phyloP scores from a whole-genome alignment of 805 yeast species.

The Saccharomycopsis sp. region DNA sequence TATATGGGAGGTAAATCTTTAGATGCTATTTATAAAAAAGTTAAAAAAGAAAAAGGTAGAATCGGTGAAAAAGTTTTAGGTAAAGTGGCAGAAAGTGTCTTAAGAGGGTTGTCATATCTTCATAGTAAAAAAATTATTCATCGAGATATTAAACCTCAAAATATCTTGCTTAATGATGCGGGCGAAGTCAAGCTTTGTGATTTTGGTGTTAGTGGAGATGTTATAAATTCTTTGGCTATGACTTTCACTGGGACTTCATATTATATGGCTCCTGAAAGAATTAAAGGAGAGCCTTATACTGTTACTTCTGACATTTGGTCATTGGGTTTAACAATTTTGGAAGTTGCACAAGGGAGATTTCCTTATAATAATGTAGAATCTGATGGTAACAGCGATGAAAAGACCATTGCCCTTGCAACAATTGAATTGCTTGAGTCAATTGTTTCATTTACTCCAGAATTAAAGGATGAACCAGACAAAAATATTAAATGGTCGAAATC shows the following conservation, averaged over 20 bases:
- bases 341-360: slow-evolving; percentile 87
- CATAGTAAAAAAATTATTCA: slow-evolving; percentile 87
- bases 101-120: slow-evolving; percentile 78
- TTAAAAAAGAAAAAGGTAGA: slow-evolving; percentile 68
- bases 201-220: slow-evolving; percentile 97
- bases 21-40: slow-evolving; percentile 82
- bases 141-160: slow-evolving; percentile 94
- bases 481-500: slow-evolving; percentile 77
- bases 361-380: slow-evolving; percentile 50
- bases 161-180: slow-evolving; percentile 62
- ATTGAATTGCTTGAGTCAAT: slow-evolving; percentile 80
- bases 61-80: slow-evolving; percentile 92
- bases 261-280: slow-evolving; percentile 98
- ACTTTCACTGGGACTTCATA: slow-evolving; percentile 97
- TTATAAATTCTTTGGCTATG: slow-evolving; percentile 89
- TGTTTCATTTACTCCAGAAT: slow-evolving; percentile 71
- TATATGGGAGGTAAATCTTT: slow-evolving; percentile 90
- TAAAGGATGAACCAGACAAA: slow-evolving; percentile 68
- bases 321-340: slow-evolving; percentile 81
- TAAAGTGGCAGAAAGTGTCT: slow-evolving; percentile 78
- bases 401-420: slow-evolving; percentile 58
- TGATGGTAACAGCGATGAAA: slow-evolving; percentile 30
- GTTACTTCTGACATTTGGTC: slow-evolving; percentile 98
- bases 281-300: slow-evolving; percentile 90
- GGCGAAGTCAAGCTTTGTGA: slow-evolving; percentile 94